Conservation (phyloP, 2,329 filamentous ascomycete species). For the Pseudogymnoascus pannorum region DNA sequence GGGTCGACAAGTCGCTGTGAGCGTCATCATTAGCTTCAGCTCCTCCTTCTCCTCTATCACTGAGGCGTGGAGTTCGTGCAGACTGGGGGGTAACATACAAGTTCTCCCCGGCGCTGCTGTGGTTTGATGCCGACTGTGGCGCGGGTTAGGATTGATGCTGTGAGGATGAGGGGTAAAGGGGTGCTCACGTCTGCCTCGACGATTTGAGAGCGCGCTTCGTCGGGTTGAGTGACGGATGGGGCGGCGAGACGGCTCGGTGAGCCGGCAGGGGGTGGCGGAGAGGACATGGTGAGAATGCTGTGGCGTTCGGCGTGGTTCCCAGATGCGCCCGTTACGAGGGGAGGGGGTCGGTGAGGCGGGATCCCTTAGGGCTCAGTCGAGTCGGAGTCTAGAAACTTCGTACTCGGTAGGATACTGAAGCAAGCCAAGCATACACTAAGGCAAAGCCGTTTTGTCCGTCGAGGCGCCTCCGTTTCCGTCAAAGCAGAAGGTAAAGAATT, state of each 20-base stretch:
- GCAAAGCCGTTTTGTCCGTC: not conserved
- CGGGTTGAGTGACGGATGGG: not conserved
- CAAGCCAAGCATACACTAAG: not conserved
- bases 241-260: not conserved
- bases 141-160: not conserved
- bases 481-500: not conserved
- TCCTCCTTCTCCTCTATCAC: not conserved
- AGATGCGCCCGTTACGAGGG: not conserved
- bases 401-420: not conserved
- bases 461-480: not conserved
- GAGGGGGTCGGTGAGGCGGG: not conserved
- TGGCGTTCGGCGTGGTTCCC: not conserved
- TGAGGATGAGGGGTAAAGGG: not conserved
- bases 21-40: not conserved
- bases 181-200: not conserved
- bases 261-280: not conserved
- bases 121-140: not conserved
- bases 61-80: not conserved
- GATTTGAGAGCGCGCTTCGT: not conserved
- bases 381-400: not conserved
- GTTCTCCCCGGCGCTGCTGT: conserved; percentile 2
- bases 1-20: conserved; percentile 10
- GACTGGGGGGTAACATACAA: not conserved
- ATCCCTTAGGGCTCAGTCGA: not conserved
- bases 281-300: not conserved